Base-by-base conservation (phyloP, 345 rosid genomes). In the Trapa incisa region DNA sequence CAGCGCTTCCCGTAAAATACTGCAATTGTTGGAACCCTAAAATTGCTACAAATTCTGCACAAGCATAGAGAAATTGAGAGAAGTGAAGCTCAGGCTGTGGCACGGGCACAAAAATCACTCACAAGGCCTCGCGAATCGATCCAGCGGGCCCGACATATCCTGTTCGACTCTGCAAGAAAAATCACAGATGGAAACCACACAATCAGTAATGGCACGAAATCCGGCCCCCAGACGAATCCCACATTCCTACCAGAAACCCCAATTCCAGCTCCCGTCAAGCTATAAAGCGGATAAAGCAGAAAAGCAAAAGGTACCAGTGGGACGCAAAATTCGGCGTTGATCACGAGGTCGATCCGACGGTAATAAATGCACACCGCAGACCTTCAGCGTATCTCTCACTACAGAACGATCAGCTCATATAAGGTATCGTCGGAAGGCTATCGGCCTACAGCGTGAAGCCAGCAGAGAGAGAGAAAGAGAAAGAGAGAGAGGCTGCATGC, bases 41-140 rank as follows among this genome's bases (percentile, higher is more conserved):
- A 65, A 42, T 42, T 12, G 15, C 50, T 8, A 42, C 67, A 32
- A 41, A 41, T 39, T 64, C 67, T 42, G 22, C 67, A 7, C 37
- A 17, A 65, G 52, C 67, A 29, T 36, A 41, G 3, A 41, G 67
- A 52, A 54, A 53, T 22, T 8, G 63, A 32, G 38, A 58, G 10
- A 37, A 58, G 2, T 3, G 48, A 56, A 52, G 52, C 43, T 16
- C 37, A 41, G 11, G 48, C 48, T 11, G 48, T 3, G 12, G 8
- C 35, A 13, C 1, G 48, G 11, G 58, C 5, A 58, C 62, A 74
- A 61, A 53, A 43, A 62, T 58, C 6, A 87, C 98, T 89, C 79
- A 92, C 98, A 89, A 76, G 98, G 98, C 70, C 87, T 79, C 6
- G 97, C 96, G 70, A 91, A 89, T 33, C 92, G 95, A 86, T 94